Evolutionary conservation across 2,329 filamentous ascomycete genomes (phyloP), one percentile per base, ranked within the genome.

Genomic region (Fragosphaeria purpurea): DNA sequence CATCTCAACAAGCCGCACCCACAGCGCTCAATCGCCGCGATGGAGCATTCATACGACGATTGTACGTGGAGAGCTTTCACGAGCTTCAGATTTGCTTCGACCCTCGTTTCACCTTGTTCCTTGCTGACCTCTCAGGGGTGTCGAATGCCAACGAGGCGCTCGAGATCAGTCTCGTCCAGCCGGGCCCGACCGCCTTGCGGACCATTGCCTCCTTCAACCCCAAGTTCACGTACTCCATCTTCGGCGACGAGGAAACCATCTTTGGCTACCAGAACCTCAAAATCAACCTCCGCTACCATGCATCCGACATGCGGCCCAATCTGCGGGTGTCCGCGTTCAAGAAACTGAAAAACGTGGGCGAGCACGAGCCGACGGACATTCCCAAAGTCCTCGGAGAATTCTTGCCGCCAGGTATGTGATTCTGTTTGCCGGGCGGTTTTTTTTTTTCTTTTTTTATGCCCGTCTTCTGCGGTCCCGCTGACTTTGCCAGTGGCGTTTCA

Each of bases 191-290:
- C 7, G 71, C 72, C 56, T 62, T 77, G 46, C 79, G 77, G 59
- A 77, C 75, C 35, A 69, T 84, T 58, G 75, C 78, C 32, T 77
- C 79, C 33, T 97, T 98, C 66, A 76, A 87, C 54, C 94, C 93
- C 0, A 79, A 80, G 62, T 94, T 90, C 65, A 96, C 91, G 13
- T 95, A 97, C 66, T 74, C 88, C 1, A 85, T 98, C 56, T 96
- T 97, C 59, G 88, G 88, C 61, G 85, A 97, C n/a, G 84, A 93
- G 7, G 89, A 98, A 67, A 79, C 77, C 34, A 91, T 97, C 56
- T 90, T 95, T 60, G 91, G 91, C 39, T 95, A 96, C 72, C 83
- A 88, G 63, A 81, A 82, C 49, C 76, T 95, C 50, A 80, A 81
- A 56, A 83, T 97, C 62, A 79, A 80, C 55, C 70, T 97, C 50